A percentile compares a stretch with the other conserved stretches of the same genome.
phyloP scores from a whole-genome alignment of 768 basidiomycete species.

The Rhizopogon sp. region DNA sequence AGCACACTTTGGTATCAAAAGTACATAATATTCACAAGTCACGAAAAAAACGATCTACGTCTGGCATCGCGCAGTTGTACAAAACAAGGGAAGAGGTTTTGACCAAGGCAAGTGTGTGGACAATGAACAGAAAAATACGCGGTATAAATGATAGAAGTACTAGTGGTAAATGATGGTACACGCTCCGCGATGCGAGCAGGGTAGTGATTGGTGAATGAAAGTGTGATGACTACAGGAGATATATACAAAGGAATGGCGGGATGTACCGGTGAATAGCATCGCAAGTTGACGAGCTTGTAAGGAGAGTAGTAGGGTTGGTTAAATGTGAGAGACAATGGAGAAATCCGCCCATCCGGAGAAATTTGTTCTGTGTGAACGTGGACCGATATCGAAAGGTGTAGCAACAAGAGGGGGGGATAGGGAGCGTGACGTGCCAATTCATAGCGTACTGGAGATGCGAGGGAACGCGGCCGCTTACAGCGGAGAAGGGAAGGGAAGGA shows the following conservation, averaged over 20 bases:
- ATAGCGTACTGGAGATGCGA: not conserved
- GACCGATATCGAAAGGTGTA: not conserved
- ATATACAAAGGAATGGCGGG: not conserved
- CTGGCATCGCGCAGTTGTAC: not conserved
- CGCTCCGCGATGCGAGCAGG: not conserved
- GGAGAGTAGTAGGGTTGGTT: slow-evolving; percentile 4
- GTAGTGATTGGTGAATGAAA: not conserved
- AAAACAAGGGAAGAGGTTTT: not conserved
- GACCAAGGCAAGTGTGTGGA: too few species aligned
- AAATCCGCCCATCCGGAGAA: not conserved
- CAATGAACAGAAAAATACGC: not conserved
- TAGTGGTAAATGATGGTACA: not conserved
- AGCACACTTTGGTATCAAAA: too few species aligned
- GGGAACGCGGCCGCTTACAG: not conserved
- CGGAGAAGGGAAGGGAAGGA: not conserved
- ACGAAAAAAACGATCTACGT: too few species aligned
- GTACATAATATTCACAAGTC: too few species aligned
- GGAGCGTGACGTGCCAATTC: slow-evolving; percentile 1
- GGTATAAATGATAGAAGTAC: not conserved
- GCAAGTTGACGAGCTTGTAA: not conserved
- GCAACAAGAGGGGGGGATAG: not conserved
- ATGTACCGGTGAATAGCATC: not conserved
- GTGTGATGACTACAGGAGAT: not conserved
- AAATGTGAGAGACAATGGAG: not conserved
- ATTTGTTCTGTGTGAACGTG: not conserved